Conservation (phyloP, 164 flowering plant species). For the Houttuynia cordata region DNA sequence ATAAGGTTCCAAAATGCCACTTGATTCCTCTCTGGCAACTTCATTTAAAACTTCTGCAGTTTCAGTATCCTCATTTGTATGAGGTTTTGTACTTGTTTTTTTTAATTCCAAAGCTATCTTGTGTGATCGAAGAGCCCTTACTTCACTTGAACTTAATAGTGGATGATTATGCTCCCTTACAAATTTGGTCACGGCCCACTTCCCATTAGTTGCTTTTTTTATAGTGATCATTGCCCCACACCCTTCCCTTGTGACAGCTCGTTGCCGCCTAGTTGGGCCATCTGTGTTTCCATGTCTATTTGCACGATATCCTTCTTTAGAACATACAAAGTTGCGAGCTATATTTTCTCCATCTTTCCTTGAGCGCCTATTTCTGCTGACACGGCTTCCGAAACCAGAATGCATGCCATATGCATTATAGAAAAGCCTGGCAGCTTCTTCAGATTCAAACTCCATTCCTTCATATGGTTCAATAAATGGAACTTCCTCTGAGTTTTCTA, state of each 20-base stretch:
- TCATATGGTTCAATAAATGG: constrained; percentile 10
- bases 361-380: constrained; percentile 11
- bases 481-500: not conserved
- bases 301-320: constrained; percentile 7
- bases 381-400: constrained; percentile 11
- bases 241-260: constrained; percentile 11
- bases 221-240: constrained; percentile 13
- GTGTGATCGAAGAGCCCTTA: constrained; percentile 8
- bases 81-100: constrained; percentile 6
- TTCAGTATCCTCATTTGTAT: constrained; percentile 13
- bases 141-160: constrained; percentile 12
- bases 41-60: constrained; percentile 21
- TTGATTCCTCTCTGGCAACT: constrained; percentile 15
- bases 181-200: constrained; percentile 10
- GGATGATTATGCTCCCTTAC: constrained; percentile 11
- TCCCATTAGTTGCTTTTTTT: constrained; percentile 8
- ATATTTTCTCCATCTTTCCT: constrained; percentile 11
- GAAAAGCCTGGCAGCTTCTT: constrained; percentile 14
- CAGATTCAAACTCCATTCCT: constrained; percentile 16
- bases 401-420: constrained; percentile 12
- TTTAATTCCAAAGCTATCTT: not conserved
- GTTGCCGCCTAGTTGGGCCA: constrained; percentile 8
- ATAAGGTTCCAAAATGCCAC: constrained; percentile 25
- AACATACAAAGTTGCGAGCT: constrained; percentile 12
- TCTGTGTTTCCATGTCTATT: constrained; percentile 5